Evolutionary conservation across 2,329 filamentous ascomycete species (phyloP).

Genomic region (Neofusicoccum parvum): DNA sequence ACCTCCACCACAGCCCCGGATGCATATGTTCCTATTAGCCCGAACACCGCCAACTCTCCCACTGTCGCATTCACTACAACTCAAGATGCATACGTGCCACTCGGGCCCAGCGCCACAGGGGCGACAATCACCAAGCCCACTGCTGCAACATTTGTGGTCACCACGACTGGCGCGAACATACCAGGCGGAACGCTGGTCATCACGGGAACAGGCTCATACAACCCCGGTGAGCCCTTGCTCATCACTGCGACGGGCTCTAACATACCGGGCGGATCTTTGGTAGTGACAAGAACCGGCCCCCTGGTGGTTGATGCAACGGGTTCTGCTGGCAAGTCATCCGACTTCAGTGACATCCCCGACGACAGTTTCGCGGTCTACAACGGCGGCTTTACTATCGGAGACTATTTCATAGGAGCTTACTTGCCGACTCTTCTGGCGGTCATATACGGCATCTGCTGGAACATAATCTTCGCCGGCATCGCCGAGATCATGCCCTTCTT

Average conservation of each 20-base stretch:
- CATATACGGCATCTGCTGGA: slow-evolving; percentile 19
- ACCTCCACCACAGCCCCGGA: not conserved
- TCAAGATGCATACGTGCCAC: not conserved
- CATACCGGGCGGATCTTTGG: not conserved
- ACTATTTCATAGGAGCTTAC: slow-evolving; percentile 23
- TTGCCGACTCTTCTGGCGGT: slow-evolving; percentile 20
- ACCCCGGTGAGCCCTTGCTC: not conserved
- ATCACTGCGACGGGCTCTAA: not conserved
- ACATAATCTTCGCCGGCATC: slow-evolving; percentile 13
- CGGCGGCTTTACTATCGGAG: slow-evolving; percentile 5
- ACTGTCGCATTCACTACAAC: not conserved
- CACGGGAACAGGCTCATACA: not conserved
- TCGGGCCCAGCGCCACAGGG: not conserved
- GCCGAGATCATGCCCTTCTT: slow-evolving; percentile 19
- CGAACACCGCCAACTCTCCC: not conserved
- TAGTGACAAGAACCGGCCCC: not conserved
- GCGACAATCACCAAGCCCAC: not conserved
- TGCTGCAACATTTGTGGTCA: not conserved
- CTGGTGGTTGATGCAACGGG: not conserved
- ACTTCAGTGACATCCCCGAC: not conserved
- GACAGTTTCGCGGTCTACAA: not conserved
- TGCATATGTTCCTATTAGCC: not conserved
- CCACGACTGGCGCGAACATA: not conserved
- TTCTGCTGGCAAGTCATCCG: not conserved
- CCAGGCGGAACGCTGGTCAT: not conserved